These are phyloP conservation scores for Pulveroboletus sp. DNA, from an alignment of 768 basidiomycete species.

Conservation along the genomic window DNA sequence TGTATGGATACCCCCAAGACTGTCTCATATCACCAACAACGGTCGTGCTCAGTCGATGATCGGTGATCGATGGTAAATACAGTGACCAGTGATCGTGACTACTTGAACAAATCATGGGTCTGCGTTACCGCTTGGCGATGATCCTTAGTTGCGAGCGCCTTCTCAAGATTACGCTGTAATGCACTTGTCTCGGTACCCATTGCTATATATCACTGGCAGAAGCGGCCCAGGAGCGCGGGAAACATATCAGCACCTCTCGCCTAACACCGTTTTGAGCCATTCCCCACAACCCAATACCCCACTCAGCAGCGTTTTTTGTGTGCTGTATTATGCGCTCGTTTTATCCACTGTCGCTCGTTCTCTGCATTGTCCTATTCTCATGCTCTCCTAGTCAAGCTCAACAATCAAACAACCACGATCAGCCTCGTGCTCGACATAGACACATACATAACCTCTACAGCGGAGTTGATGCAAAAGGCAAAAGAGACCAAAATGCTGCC, in stretches of 20 bases:
- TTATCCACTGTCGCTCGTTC: constrained; percentile 22
- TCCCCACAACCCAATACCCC: background rate
- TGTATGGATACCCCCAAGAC: no score
- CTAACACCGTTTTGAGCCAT: background rate
- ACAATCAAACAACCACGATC: constrained; percentile 10
- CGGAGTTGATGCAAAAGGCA: constrained; percentile 6
- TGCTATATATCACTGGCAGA: no score
- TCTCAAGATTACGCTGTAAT: no score
- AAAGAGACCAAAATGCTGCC: constrained; percentile 14
- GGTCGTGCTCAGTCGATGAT: no score
- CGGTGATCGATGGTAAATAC: no score
- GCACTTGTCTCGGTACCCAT: no score
- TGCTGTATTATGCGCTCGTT: constrained; percentile 29
- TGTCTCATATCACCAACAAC: no score
- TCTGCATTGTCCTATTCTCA: constrained; percentile 13
- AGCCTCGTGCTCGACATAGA: constrained; percentile 8
- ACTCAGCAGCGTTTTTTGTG: constrained; percentile 5
- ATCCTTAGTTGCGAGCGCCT: no score
- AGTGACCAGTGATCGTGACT: no score
- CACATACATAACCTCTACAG: background rate
- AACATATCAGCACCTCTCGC: background rate
- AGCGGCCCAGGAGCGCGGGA: no score
- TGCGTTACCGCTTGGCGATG: no score
- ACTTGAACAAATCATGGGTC: no score
- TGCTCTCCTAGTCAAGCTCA: constrained; percentile 10